phyloP scores from a whole-genome alignment of 371 early-diverging fungal species.

The Apophysomyces elegans region DNA sequence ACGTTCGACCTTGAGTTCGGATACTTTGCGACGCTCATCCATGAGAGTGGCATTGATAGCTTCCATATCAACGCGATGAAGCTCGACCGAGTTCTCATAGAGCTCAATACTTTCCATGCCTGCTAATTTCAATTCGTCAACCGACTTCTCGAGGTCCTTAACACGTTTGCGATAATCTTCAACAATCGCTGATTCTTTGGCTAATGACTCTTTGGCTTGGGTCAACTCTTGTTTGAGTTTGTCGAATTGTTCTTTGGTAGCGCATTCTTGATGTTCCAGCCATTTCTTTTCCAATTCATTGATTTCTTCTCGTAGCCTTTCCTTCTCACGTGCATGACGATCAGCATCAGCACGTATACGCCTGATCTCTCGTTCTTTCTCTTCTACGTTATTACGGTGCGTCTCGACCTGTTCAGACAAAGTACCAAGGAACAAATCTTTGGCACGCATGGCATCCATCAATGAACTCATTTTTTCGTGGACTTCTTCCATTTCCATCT shows the following conservation, averaged over 20 bases:
- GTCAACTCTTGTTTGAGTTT: constrained; percentile 37
- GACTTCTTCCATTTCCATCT: constrained; percentile 55
- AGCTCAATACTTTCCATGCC: constrained; percentile 62
- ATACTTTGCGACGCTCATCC: constrained; percentile 47
- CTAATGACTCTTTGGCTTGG: constrained; percentile 34
- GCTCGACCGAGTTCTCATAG: constrained; percentile 54
- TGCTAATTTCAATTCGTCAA: constrained; percentile 52
- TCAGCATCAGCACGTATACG: constrained; percentile 46
- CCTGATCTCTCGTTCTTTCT: constrained; percentile 54
- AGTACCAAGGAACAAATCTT: constrained; percentile 49
- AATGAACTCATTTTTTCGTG: constrained; percentile 53
- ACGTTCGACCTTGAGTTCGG: constrained; percentile 31
- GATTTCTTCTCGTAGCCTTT: constrained; percentile 40
- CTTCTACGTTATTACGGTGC: constrained; percentile 51
- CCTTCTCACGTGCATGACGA: constrained; percentile 45
- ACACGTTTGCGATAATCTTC: constrained; percentile 38
- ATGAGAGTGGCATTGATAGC: constrained; percentile 43
- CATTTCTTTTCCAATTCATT: constrained; percentile 44
- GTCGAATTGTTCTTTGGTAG: constrained; percentile 37
- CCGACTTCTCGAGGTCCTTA: constrained; percentile 36
- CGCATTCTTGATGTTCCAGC: constrained; percentile 44
- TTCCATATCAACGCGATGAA: constrained; percentile 55
- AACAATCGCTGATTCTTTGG: constrained; percentile 29
- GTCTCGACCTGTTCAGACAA: constrained; percentile 53
- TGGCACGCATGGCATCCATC: constrained; percentile 53